Percentiles rank a stretch among this genome's conserved stretches.
These are phyloP conservation scores for Hyaloscypha hepaticicola DNA, from an alignment of 495 filamentous ascomycete species.

Conservation along the genomic window DNA sequence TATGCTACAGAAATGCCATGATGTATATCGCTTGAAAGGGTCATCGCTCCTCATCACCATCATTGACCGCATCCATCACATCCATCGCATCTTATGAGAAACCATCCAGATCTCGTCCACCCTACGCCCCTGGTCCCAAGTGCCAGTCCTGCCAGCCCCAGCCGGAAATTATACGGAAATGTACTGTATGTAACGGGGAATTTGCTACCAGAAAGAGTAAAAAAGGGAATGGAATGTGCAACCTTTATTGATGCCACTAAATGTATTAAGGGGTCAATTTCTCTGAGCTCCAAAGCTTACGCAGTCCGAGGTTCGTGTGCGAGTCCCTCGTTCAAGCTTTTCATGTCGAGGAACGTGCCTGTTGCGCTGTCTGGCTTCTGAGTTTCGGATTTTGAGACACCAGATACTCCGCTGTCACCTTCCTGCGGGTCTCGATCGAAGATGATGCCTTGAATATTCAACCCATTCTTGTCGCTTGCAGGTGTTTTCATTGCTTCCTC, in stretches of 20 bases:
- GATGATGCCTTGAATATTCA: slow-evolving; percentile 43
- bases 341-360: slow-evolving; percentile 19
- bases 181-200: slow-evolving; percentile 14
- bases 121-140: not conserved
- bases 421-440: slow-evolving; percentile 40
- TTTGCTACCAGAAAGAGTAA: slow-evolving; percentile 10
- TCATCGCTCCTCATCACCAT: slow-evolving; percentile 15
- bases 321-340: slow-evolving; percentile 2
- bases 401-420: slow-evolving; percentile 49
- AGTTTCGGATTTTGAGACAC: slow-evolving; percentile 27
- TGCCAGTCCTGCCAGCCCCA: slow-evolving; percentile 7
- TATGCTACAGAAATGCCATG: slow-evolving; percentile 6
- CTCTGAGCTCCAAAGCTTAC: slow-evolving; percentile 4
- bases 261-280: slow-evolving; percentile 11
- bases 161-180: slow-evolving; percentile 11
- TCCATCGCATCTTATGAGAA: not conserved
- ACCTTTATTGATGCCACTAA: not conserved
- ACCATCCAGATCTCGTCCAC: not conserved
- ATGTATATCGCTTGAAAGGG: slow-evolving; percentile 11
- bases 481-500: slow-evolving; percentile 31
- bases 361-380: slow-evolving; percentile 22
- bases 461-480: slow-evolving; percentile 38
- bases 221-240: slow-evolving; percentile 6
- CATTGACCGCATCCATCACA: slow-evolving; percentile 1
- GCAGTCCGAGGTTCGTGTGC: slow-evolving; percentile 14